A percentile compares a stretch with the other conserved stretches of the same genome.
phyloP scores from a whole-genome alignment of 768 basidiomycete genomes.

The Podaxis sp. region DNA sequence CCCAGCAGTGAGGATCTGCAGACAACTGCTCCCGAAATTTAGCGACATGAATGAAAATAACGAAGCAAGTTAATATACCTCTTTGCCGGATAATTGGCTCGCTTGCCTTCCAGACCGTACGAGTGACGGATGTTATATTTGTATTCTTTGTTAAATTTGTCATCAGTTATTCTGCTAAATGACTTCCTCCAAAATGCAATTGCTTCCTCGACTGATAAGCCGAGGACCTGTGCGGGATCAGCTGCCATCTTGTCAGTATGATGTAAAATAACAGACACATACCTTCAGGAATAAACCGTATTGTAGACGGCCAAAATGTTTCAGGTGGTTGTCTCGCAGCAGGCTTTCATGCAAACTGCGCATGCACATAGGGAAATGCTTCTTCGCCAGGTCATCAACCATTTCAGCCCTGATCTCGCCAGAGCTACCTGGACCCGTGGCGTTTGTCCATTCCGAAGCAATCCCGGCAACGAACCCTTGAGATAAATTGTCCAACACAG shows the following conservation, averaged over 20 bases:
- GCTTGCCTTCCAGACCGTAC: conserved; percentile 91
- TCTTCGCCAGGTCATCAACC: conserved; percentile 82
- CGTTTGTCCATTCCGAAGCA: conserved; percentile 74
- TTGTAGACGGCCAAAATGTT: conserved; percentile 89
- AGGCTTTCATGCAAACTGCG: conserved; percentile 82
- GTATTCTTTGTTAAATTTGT: conserved; percentile 98
- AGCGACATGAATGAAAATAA: neutral
- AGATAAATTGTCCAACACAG: conserved; percentile 88
- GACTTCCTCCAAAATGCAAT: conserved; percentile 90
- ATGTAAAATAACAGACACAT: conserved; percentile 9
- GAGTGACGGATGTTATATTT: conserved; percentile 96
- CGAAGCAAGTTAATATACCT: conserved; percentile 47
- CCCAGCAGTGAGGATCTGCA: conserved; percentile 75
- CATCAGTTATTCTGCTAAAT: conserved; percentile 79
- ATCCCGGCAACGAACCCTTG: conserved; percentile 93
- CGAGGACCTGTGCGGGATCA: conserved; percentile 66
- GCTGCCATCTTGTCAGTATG: neutral
- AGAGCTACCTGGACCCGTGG: conserved; percentile 48
- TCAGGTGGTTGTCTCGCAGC: conserved; percentile 78
- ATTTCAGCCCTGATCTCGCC: conserved; percentile 89
- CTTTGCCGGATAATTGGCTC: conserved; percentile 92
- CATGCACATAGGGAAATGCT: conserved; percentile 97
- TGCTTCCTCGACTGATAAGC: conserved; percentile 93
- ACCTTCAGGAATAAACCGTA: conserved; percentile 97
- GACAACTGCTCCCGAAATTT: conserved; percentile 62